phyloP scores from a whole-genome alignment of 805 yeast genomes.

The Saccharomycopsis fermentans region DNA sequence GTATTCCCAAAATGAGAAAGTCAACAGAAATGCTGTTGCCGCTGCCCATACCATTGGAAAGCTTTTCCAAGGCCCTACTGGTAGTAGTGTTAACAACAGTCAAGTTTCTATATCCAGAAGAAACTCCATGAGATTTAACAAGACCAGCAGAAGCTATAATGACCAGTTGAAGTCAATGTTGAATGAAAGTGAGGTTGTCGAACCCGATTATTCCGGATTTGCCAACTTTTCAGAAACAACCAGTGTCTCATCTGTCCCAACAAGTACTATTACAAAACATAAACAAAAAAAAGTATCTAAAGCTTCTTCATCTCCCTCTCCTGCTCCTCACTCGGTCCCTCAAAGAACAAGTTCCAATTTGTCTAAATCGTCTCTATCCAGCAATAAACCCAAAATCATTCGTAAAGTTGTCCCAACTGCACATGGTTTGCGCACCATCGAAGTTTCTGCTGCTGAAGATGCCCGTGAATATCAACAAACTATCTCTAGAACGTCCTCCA shows the following conservation, averaged over 20 bases:
- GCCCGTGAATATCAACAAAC: not conserved
- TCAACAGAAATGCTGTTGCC: conserved; percentile 16
- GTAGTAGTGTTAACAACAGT: not conserved
- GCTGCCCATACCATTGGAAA: conserved; percentile 18
- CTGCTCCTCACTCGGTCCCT: not conserved
- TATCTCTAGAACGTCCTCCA: conserved; percentile 7
- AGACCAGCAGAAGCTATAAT: conserved; percentile 2
- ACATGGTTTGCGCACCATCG: conserved; percentile 16
- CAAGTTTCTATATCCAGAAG: not conserved
- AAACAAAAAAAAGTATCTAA: not conserved
- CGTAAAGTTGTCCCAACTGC: conserved; percentile 16
- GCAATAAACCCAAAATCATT: conserved; percentile 7
- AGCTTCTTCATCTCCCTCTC: not conserved
- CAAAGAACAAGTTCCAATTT: not conserved
- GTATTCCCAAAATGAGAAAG: conserved; percentile 16
- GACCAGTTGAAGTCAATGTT: not conserved
- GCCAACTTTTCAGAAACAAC: conserved; percentile 1
- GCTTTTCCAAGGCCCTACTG: conserved; percentile 8
- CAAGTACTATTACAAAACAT: not conserved
- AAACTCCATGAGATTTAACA: not conserved
- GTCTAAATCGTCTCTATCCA: not conserved
- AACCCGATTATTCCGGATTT: not conserved
- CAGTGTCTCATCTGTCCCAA: not conserved
- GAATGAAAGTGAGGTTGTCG: not conserved
- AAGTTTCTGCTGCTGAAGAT: conserved; percentile 12